These are phyloP conservation scores for Ogataea ganodermae DNA, from an alignment of 805 yeast genomes.

Conservation along the genomic window DNA sequence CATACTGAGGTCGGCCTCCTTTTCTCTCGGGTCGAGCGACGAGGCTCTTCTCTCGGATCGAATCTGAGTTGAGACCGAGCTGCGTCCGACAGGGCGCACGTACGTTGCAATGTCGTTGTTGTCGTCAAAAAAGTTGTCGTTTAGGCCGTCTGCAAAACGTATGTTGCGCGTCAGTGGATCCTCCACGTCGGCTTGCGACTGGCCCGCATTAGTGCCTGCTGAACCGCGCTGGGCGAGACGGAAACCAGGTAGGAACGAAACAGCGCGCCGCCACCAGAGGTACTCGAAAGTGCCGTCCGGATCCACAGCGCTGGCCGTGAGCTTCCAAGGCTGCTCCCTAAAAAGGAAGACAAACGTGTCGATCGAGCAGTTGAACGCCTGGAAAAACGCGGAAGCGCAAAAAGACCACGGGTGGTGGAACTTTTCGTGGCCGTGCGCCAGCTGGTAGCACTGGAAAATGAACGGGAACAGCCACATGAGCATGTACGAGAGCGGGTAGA, in stretches of 20 bases:
- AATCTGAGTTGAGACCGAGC: not conserved
- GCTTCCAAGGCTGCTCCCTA: constrained; percentile 78
- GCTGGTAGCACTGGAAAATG: constrained; percentile 51
- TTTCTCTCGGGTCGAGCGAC: constrained; percentile 15
- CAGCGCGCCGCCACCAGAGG: constrained; percentile 23
- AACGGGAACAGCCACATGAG: constrained; percentile 83
- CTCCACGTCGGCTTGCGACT: not conserved
- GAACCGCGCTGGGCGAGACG: constrained; percentile 10
- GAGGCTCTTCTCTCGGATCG: constrained; percentile 9
- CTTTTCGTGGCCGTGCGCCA: constrained; percentile 52
- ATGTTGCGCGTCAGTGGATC: not conserved
- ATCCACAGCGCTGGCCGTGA: constrained; percentile 29
- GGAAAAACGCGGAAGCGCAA: constrained; percentile 70
- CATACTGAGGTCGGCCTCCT: constrained; percentile 17
- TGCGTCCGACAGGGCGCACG: constrained; percentile 3
- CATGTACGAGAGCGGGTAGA: constrained; percentile 82
- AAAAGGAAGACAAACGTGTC: constrained; percentile 75
- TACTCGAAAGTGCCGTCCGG: constrained; percentile 17
- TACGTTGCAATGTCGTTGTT: constrained; percentile 8
- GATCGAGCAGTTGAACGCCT: constrained; percentile 77
- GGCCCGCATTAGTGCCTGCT: too few relatives aligned
- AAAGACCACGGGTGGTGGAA: constrained; percentile 65
- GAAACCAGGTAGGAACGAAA: constrained; percentile 34
- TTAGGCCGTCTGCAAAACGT: not conserved
- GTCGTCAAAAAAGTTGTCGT: not conserved